Percentiles rank a stretch among this genome's conserved stretches.
These are phyloP conservation scores for Geranium brycei DNA, from an alignment of 345 rosid genomes.

Conservation along the genomic window DNA sequence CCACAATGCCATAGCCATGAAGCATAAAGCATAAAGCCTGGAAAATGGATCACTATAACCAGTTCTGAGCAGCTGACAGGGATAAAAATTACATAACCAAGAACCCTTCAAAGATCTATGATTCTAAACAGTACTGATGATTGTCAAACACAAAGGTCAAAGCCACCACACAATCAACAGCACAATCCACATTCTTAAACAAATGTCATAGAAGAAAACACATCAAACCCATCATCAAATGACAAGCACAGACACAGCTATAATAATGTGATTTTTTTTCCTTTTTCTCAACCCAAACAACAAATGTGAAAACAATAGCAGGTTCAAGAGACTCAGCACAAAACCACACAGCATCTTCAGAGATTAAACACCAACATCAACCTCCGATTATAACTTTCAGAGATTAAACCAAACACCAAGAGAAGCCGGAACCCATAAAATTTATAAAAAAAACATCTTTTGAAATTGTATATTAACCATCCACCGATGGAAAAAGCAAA, in stretches of 20 bases:
- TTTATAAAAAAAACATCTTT: too few species aligned
- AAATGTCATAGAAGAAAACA: not conserved
- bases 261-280: too few species aligned
- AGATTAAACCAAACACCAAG: too few species aligned
- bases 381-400: too few species aligned
- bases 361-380: too few species aligned
- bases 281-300: not conserved
- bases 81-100: not conserved
- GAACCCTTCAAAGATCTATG: not conserved
- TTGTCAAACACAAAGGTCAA: not conserved
- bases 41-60: not conserved
- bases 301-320: not conserved
- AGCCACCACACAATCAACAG: not conserved
- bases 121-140: not conserved
- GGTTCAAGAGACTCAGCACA: too few species aligned
- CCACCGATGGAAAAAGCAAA: too few species aligned
- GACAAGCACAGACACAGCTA: not conserved
- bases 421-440: too few species aligned
- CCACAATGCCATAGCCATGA: too few species aligned
- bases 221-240: not conserved
- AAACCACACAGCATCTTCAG: too few species aligned
- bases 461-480: too few species aligned
- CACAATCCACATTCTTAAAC: not conserved
- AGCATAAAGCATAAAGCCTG: too few species aligned
- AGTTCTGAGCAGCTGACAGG: not conserved